Evolutionary conservation across 805 yeast genomes (phyloP).

Genomic region (Yarrowia divulgata): DNA sequence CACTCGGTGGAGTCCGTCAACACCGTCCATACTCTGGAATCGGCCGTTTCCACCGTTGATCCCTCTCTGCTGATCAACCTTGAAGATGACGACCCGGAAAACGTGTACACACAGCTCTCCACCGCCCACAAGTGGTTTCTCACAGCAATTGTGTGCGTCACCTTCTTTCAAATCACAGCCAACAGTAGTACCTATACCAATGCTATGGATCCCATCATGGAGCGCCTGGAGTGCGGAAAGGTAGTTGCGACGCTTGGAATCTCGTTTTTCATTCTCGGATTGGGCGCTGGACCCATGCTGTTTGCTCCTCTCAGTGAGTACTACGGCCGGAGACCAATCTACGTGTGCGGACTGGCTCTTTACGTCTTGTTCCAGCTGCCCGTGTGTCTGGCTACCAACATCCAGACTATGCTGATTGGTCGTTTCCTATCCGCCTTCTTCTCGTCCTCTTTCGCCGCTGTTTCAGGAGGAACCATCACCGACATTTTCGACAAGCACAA

Average conservation of each 20-base stretch:
- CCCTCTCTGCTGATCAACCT: conserved; percentile 11
- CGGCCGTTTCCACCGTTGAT: conserved; percentile 8
- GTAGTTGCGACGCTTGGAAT: conserved; percentile 62
- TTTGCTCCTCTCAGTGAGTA: conserved; percentile 69
- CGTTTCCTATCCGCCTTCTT: conserved; percentile 70
- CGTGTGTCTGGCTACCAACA: conserved; percentile 52
- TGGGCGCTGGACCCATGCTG: conserved; percentile 70
- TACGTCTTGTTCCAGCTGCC: conserved; percentile 45
- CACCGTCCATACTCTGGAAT: conserved; percentile 21
- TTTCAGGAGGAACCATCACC: conserved; percentile 72
- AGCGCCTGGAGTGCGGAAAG: conserved; percentile 55
- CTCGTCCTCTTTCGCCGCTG: conserved; percentile 71
- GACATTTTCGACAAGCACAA: conserved; percentile 61
- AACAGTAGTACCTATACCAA: conserved; percentile 17
- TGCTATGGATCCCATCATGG: conserved; percentile 46
- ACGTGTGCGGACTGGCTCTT: conserved; percentile 46
- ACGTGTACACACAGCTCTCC: conserved; percentile 34
- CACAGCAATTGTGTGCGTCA: conserved; percentile 27
- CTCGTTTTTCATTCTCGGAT: conserved; percentile 68
- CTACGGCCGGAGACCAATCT: conserved; percentile 56
- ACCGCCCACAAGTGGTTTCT: conserved; percentile 31
- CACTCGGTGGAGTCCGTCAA: conserved; percentile 10
- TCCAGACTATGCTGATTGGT: conserved; percentile 60
- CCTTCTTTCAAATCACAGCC: conserved; percentile 35
- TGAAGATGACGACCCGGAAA: conserved; percentile 36